Base-by-base conservation (phyloP, 2,329 filamentous ascomycete genomes). In the Penicillium sp. region DNA sequence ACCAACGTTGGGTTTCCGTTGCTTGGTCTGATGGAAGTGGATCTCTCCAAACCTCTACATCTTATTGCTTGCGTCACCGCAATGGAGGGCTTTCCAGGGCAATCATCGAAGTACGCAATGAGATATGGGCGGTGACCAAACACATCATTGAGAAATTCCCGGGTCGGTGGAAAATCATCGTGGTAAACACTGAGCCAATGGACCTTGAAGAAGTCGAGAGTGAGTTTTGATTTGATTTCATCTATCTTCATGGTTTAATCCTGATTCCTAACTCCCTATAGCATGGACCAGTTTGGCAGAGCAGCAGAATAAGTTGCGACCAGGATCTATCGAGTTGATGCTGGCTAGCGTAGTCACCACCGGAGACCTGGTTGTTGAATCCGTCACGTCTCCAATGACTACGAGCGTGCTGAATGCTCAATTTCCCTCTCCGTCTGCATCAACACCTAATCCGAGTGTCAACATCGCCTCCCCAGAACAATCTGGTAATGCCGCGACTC, bases 21-120 rank as follows among this genome's bases (percentile, higher is more conserved):
- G 72, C 73, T 1, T 81, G 77, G 77, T 74, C 72, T 1, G 76
- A 81, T 57, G 73, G 67, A 41, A 69, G 65, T 16, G 77, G 77
- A 6, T 68, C 66, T 26, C 68, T 75, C 27, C 73, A 77, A 44
- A 65, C 70, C 13, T 71, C 61, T 2, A 68, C 72, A 41, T 72
- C 75, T 0, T 80, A 79, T 48, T 74, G 73, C 42, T 55, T 79
- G 51, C 56, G 68, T 50, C 52, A 65, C 61, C 46, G 62, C 54
- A 42, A 56, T 13, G 57, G 56, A 15, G 52, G 45, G 31, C 44
- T 54, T 10, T 41, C 49, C 16, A 55, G 66, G 33, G 41, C 52
- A 9, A 66, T 77, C 37, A 58, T 61, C 4, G 73, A 77, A 20
- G 64, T 78, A 9, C 69, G 73, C 10, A 65, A 66, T 44, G 75